Percentiles rank a stretch among this genome's conserved stretches.
Conservation (phyloP, 2,329 filamentous ascomycete genomes). For the Pseudogymnoascus sp. region DNA sequence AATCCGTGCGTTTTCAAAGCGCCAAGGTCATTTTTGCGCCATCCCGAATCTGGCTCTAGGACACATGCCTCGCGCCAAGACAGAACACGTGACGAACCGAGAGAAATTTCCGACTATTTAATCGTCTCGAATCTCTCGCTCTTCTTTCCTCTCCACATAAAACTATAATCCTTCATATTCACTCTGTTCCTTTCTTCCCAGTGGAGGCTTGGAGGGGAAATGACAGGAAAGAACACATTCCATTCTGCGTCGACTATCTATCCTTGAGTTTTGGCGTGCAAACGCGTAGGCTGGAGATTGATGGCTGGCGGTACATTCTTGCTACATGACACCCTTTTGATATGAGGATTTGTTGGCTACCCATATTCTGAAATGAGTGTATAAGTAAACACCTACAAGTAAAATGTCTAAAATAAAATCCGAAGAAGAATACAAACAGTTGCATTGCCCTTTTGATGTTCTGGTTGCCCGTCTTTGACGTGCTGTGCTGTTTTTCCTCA, state of each 20-base stretch:
- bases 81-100: background rate
- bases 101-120: conserved; percentile 8
- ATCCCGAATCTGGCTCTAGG: background rate
- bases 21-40: conserved; percentile 5
- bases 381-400: background rate
- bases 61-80: background rate
- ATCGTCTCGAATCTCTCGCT: conserved; percentile 13
- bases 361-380: background rate
- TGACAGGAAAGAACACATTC: conserved; percentile 51
- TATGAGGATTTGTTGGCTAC: background rate
- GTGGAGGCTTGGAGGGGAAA: conserved; percentile 62
- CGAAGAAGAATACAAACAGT: background rate
- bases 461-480: background rate
- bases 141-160: conserved; percentile 35
- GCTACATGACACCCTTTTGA: background rate
- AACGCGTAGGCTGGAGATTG: conserved; percentile 24
- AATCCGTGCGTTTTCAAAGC: conserved; percentile 6
- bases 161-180: conserved; percentile 53
- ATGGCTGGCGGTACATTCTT: conserved; percentile 7
- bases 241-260: conserved; percentile 44
- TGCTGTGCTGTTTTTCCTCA: too few relatives aligned
- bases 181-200: conserved; percentile 47
- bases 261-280: conserved; percentile 41
- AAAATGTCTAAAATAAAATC: background rate
- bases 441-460: background rate